Evolutionary conservation across 495 filamentous ascomycete genomes (phyloP).

Genomic region (Bathelium albidoporum): DNA sequence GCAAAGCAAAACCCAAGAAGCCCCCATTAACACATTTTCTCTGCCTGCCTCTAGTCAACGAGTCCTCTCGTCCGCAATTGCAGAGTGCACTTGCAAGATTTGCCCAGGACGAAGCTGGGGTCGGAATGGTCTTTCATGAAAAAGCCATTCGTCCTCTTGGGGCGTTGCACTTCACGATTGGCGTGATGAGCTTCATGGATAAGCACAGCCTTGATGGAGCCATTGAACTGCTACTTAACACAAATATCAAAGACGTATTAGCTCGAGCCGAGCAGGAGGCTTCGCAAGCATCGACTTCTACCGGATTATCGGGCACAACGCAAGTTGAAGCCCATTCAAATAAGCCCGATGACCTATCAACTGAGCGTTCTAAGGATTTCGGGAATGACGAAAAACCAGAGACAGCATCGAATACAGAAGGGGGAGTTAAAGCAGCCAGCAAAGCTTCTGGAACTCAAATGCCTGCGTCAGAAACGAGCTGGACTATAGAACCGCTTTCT

Average conservation of each 20-base stretch:
- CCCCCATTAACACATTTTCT: conserved; percentile 76
- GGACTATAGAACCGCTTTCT: not conserved
- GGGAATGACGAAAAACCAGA: not conserved
- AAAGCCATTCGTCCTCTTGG: conserved; percentile 66
- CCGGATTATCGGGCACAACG: not conserved
- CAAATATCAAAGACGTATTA: conserved; percentile 47
- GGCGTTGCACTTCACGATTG: conserved; percentile 76
- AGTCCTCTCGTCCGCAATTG: conserved; percentile 52
- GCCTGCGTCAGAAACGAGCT: not conserved
- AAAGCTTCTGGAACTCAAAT: not conserved
- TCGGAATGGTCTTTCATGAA: conserved; percentile 33
- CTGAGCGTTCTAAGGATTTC: not conserved
- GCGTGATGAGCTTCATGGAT: conserved; percentile 65
- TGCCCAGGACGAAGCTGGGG: conserved; percentile 38
- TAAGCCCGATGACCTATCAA: not conserved
- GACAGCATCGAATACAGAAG: not conserved
- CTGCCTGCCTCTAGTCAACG: conserved; percentile 66
- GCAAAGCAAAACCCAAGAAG: conserved; percentile 17
- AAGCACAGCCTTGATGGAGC: conserved; percentile 50
- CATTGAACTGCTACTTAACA: conserved; percentile 39
- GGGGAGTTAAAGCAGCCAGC: not conserved
- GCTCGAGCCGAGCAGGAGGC: conserved; percentile 9
- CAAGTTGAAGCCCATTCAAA: not conserved
- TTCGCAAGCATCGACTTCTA: not conserved
- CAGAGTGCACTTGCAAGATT: conserved; percentile 51